phyloP scores from a whole-genome alignment of 441 rosid species.

The Syzygium malaccense region DNA sequence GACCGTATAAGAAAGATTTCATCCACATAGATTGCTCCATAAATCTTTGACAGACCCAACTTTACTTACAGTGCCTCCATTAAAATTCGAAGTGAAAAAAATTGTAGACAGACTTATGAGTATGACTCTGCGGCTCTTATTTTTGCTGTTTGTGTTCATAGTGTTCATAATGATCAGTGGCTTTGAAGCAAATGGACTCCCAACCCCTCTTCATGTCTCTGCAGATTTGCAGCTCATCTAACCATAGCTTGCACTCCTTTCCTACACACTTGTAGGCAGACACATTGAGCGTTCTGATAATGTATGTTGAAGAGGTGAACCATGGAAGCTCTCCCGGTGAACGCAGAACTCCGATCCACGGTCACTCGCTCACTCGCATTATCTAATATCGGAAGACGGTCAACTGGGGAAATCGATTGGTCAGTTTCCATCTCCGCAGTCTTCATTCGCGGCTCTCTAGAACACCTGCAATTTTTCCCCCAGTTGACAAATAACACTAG shows the following conservation, averaged over 20 bases:
- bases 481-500: not conserved
- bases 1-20: too few relatives aligned
- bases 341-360: not conserved
- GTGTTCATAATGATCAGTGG: not conserved
- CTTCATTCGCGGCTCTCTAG: not conserved
- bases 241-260: not conserved
- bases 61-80: too few relatives aligned
- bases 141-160: not conserved
- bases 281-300: not conserved
- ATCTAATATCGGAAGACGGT: not conserved
- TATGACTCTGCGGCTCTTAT: not conserved
- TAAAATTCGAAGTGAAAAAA: too few relatives aligned
- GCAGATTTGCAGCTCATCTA: not conserved
- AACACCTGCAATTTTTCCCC: not conserved
- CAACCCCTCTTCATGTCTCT: not conserved
- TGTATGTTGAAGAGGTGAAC: not conserved
- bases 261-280: not conserved
- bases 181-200: not conserved
- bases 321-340: not conserved
- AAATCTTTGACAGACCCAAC: too few relatives aligned
- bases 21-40: too few relatives aligned
- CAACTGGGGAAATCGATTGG: not conserved
- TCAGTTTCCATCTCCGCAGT: not conserved
- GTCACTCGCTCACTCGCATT: not conserved
- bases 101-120: too few relatives aligned